phyloP scores from a whole-genome alignment of 768 basidiomycete genomes.

The Boletellus ananiceps region DNA sequence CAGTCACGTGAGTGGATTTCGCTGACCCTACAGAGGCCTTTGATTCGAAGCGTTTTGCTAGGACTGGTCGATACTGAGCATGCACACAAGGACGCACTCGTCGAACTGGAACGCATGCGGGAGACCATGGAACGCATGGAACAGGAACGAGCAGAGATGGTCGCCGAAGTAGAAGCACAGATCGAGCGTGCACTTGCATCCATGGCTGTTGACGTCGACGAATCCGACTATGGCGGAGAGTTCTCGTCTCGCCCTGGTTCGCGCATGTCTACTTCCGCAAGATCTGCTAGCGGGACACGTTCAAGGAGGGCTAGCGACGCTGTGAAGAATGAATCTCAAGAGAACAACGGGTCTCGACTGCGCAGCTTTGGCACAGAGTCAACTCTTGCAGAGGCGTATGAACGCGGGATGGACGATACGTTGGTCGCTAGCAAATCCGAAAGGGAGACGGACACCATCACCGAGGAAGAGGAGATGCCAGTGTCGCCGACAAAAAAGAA shows the following conservation, averaged over 20 bases:
- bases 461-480: slow-evolving; percentile 51
- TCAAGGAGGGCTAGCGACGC: slow-evolving; percentile 63
- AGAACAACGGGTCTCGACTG: slow-evolving; percentile 36
- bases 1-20: slow-evolving; percentile 59
- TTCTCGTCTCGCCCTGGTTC: slow-evolving; percentile 63
- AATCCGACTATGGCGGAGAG: slow-evolving; percentile 61
- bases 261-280: slow-evolving; percentile 57
- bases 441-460: slow-evolving; percentile 49
- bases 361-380: slow-evolving; percentile 78
- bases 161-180: slow-evolving; percentile 90
- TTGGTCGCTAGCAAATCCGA: slow-evolving; percentile 34
- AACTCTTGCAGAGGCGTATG: slow-evolving; percentile 68
- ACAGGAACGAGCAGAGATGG: slow-evolving; percentile 80
- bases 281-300: slow-evolving; percentile 40
- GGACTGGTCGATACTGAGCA: slow-evolving; percentile 79
- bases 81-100: slow-evolving; percentile 73
- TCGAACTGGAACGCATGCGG: slow-evolving; percentile 82
- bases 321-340: slow-evolving; percentile 35
- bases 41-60: slow-evolving; percentile 24
- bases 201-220: slow-evolving; percentile 73
- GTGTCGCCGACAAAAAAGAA: slow-evolving; percentile 55
- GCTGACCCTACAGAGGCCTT: slow-evolving; percentile 1
- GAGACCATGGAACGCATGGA: slow-evolving; percentile 86
- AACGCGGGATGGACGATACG: slow-evolving; percentile 39
- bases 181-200: slow-evolving; percentile 82